These are phyloP conservation scores for Tritrichomonas foetus DNA, from an alignment of 208 protist genomes.

Conservation along the genomic window DNA sequence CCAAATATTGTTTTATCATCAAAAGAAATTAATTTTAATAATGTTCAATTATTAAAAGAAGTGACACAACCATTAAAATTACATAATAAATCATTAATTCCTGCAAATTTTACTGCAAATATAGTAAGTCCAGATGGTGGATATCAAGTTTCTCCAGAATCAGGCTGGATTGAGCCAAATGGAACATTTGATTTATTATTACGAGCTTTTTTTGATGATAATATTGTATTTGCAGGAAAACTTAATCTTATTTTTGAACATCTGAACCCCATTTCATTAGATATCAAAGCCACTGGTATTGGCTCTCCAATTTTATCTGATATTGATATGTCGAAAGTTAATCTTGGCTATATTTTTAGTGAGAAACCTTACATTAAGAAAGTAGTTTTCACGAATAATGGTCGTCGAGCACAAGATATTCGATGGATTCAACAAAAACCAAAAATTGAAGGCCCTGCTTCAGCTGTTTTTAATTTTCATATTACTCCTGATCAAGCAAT, in stretches of 20 bases:
- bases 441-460: not conserved
- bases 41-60: not conserved
- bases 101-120: not conserved
- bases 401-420: not conserved
- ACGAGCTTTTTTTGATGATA: not conserved
- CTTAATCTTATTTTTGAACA: not conserved
- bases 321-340: not conserved
- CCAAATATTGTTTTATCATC: not conserved
- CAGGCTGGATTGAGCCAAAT: not conserved
- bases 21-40: not conserved
- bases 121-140: not conserved
- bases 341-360: not conserved
- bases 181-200: not conserved
- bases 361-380: not conserved
- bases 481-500: not conserved
- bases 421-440: not conserved
- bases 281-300: not conserved
- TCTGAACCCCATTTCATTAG: not conserved
- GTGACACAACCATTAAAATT: not conserved
- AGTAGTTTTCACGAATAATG: not conserved
- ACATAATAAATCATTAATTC: not conserved
- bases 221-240: not conserved
- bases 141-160: not conserved
- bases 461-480: not conserved
- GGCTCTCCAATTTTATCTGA: not conserved